phyloP scores from a whole-genome alignment of 78 protist species.

The Dictyostelium capitatum region DNA sequence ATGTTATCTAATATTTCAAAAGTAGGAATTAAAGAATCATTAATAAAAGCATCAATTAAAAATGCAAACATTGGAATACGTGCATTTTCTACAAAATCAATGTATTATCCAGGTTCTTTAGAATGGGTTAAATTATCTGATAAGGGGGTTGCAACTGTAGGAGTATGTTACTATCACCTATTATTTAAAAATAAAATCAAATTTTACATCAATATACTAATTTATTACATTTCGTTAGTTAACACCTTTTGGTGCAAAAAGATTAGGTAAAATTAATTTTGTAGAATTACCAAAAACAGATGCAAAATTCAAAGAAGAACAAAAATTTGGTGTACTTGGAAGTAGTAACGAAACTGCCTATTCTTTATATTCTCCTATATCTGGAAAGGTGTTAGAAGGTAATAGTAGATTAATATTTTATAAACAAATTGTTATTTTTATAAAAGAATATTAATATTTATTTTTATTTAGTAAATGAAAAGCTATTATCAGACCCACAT shows the following conservation, averaged over 20 bases:
- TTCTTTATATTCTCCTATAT: slow-evolving; percentile 7
- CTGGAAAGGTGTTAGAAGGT: slow-evolving; percentile 11
- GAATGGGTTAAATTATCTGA: slow-evolving; percentile 2
- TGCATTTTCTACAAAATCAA: neutral
- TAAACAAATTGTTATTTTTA: neutral
- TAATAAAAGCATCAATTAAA: neutral
- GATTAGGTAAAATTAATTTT: slow-evolving; percentile 1
- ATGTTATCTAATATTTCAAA: neutral
- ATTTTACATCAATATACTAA: neutral
- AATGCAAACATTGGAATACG: neutral
- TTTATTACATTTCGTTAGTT: neutral
- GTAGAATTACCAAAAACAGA: slow-evolving; percentile 1
- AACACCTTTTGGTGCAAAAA: neutral
- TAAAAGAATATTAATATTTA: neutral
- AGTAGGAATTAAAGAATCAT: neutral
- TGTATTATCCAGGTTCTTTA: neutral
- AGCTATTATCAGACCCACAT: neutral
- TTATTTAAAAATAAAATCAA: neutral
- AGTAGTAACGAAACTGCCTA: neutral
- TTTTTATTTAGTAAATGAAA: neutral
- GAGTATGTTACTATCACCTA: too few relatives aligned
- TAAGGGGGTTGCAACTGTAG: neutral
- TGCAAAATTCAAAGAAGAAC: neutral
- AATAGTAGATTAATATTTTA: neutral
- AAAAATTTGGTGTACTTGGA: neutral